Conservation (phyloP, 1,284 basidiomycete genomes). For the Pseudozyma pruni region DNA sequence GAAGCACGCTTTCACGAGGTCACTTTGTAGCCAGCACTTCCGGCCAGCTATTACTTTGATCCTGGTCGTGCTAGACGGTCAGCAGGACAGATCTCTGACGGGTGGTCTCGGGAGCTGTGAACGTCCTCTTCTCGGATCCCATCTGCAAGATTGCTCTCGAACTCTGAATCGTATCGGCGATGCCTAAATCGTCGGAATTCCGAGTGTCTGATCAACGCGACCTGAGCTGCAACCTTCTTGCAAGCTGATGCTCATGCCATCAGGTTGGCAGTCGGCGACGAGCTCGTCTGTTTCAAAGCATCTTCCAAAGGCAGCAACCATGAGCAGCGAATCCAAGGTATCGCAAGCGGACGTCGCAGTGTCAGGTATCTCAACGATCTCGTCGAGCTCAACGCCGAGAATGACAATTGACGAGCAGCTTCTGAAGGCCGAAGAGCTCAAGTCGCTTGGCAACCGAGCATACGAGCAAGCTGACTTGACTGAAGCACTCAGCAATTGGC, state of each 20-base stretch:
- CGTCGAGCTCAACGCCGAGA: not conserved
- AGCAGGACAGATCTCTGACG: too few species aligned
- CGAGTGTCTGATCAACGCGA: slow-evolving; percentile 1
- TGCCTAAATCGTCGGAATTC: not conserved
- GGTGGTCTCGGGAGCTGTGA: too few species aligned
- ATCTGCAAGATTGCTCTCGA: too few species aligned
- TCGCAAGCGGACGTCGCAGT: not conserved
- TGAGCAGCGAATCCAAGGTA: not conserved
- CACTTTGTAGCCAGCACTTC: too few species aligned
- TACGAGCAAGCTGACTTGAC: slow-evolving; percentile 21
- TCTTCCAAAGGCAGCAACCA: not conserved
- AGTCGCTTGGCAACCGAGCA: slow-evolving; percentile 31
- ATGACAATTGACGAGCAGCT: slow-evolving; percentile 39
- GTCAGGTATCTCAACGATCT: not conserved
- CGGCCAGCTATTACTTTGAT: too few species aligned
- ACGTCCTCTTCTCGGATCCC: too few species aligned
- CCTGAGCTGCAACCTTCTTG: too few species aligned
- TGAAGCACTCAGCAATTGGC: slow-evolving; percentile 41
- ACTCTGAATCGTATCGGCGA: not conserved
- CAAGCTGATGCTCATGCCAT: too few species aligned
- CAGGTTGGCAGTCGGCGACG: too few species aligned
- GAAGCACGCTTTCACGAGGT: too few species aligned
- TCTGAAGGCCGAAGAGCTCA: slow-evolving; percentile 30
- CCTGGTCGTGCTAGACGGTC: too few species aligned
- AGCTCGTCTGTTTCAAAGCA: too few species aligned